phyloP scores from a whole-genome alignment of 2,329 filamentous ascomycete genomes.

The Pseudogymnoascus sp. region DNA sequence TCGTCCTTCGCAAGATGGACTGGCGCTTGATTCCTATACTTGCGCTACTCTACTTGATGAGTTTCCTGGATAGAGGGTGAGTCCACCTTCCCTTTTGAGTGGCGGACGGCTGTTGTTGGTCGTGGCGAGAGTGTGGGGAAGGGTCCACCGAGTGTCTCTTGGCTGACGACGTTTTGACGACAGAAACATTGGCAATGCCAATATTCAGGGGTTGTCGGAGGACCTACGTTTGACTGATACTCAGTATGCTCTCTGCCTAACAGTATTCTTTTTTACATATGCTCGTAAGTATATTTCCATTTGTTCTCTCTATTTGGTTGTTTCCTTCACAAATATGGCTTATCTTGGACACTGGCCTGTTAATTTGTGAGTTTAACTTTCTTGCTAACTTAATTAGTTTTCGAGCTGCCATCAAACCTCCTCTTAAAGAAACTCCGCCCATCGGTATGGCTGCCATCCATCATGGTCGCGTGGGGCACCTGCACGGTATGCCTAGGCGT shows the following conservation, averaged over 20 bases:
- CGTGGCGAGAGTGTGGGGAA: neutral
- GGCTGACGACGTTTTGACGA: conserved; percentile 33
- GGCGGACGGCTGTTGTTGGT: neutral
- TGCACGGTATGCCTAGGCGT: conserved; percentile 65
- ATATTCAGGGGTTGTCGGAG: conserved; percentile 13
- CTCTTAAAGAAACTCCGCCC: conserved; percentile 38
- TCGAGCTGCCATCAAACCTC: conserved; percentile 27
- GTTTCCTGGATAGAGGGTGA: conserved; percentile 57
- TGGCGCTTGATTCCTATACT: conserved; percentile 56
- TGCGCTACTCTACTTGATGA: conserved; percentile 65
- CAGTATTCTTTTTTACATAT: conserved; percentile 49
- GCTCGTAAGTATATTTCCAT: conserved; percentile 13
- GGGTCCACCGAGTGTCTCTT: neutral
- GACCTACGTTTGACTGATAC: conserved; percentile 13
- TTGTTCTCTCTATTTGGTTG: neutral
- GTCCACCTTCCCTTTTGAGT: neutral
- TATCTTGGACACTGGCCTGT: neutral
- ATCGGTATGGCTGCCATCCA: conserved; percentile 56
- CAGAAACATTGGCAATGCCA: conserved; percentile 55
- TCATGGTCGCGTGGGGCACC: conserved; percentile 58
- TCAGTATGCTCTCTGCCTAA: conserved; percentile 29
- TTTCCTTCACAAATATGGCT: neutral
- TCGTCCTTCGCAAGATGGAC: conserved; percentile 43
- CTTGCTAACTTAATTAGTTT: neutral
- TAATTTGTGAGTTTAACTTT: neutral